Conservation (phyloP, 805 yeast genomes). For the Kodamaea kaohsiungensis region DNA sequence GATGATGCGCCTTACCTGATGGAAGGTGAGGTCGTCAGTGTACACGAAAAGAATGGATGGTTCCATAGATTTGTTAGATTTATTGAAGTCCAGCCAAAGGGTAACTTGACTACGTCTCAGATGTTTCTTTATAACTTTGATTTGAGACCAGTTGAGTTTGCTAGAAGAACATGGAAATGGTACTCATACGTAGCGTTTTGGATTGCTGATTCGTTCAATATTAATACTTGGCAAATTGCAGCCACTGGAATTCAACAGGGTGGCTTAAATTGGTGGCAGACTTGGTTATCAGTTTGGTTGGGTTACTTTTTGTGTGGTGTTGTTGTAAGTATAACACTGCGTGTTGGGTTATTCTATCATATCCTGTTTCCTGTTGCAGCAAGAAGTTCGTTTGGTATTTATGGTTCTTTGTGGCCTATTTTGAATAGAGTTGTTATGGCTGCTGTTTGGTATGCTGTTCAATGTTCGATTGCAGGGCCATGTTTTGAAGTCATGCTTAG, state of each 20-base stretch:
- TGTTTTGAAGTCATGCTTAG: conserved; percentile 75
- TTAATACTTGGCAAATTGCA: conserved; percentile 90
- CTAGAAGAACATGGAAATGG: conserved; percentile 85
- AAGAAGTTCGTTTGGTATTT: conserved; percentile 82
- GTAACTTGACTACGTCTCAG: conserved; percentile 54
- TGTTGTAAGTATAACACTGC: conserved; percentile 69
- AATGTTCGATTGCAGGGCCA: conserved; percentile 81
- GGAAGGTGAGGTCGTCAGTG: conserved; percentile 7
- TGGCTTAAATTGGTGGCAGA: conserved; percentile 89
- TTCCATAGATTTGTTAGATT: conserved; percentile 26
- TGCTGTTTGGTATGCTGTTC: conserved; percentile 86
- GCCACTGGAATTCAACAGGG: conserved; percentile 73
- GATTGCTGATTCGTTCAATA: conserved; percentile 88
- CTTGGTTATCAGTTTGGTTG: conserved; percentile 86
- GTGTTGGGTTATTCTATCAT: conserved; percentile 81
- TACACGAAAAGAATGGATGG: conserved; percentile 28
- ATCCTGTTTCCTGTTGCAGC: conserved; percentile 82
- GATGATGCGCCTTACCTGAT: conserved; percentile 1
- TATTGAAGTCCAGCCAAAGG: conserved; percentile 35
- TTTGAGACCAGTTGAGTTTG: conserved; percentile 73
- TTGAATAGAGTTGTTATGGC: conserved; percentile 87
- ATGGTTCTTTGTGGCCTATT: conserved; percentile 87
- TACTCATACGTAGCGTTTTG: conserved; percentile 76
- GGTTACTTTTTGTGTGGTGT: conserved; percentile 73
- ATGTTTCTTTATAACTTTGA: conserved; percentile 73